These are phyloP conservation scores for Geosmithia putterillii DNA, from an alignment of 2,329 filamentous ascomycete genomes.

Conservation along the genomic window DNA sequence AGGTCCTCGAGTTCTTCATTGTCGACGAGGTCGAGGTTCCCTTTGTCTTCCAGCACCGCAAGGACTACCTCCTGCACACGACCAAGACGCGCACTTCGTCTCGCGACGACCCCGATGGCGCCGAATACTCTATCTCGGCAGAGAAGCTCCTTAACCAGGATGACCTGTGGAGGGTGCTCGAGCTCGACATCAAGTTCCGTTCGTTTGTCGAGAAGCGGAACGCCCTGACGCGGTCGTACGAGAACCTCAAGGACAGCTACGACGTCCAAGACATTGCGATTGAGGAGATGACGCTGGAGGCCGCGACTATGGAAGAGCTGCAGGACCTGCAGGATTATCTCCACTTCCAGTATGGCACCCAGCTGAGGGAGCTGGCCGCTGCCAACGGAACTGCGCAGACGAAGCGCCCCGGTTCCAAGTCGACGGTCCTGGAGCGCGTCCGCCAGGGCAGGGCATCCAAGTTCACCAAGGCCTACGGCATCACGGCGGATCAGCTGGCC, in stretches of 20 bases:
- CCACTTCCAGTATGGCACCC: conserved; percentile 80
- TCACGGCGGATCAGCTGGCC: conserved; percentile 78
- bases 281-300: conserved; percentile 68
- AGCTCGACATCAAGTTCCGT: conserved; percentile 89
- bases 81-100: conserved; percentile 53
- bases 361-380: conserved; percentile 68
- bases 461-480: conserved; percentile 81
- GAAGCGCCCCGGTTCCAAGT: conserved; percentile 74
- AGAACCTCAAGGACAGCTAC: conserved; percentile 50
- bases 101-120: conserved; percentile 55
- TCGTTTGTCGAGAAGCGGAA: conserved; percentile 88
- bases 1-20: conserved; percentile 91
- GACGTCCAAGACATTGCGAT: conserved; percentile 62
- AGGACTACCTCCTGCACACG: conserved; percentile 91
- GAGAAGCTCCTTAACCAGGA: conserved; percentile 87
- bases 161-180: conserved; percentile 89
- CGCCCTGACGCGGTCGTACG: conserved; percentile 65
- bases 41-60: conserved; percentile 95
- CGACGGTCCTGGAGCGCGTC: conserved; percentile 71
- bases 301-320: conserved; percentile 83
- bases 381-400: conserved; percentile 53
- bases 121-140: conserved; percentile 62
- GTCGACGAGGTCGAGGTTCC: conserved; percentile 91
- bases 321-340: conserved; percentile 95
- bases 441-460: conserved; percentile 68